Conservation (phyloP, 768 basidiomycete species). For the Gyrodon lividus region DNA sequence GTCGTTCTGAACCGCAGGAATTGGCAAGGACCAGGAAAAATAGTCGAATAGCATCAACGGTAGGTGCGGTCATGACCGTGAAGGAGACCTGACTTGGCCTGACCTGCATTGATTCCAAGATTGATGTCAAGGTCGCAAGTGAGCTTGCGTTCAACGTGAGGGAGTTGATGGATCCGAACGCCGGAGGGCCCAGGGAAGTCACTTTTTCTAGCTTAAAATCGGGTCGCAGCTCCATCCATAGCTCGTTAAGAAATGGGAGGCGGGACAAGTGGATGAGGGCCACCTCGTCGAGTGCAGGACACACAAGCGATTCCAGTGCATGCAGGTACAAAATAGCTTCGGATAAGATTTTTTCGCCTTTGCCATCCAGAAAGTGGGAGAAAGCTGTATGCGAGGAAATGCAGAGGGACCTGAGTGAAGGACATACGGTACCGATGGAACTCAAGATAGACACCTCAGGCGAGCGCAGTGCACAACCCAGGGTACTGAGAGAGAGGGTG, state of each 20-base stretch:
- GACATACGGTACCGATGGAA: conserved; percentile 21
- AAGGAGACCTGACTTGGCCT: conserved; percentile 16
- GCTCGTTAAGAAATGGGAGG: conserved; percentile 14
- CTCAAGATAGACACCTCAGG: conserved; percentile 20
- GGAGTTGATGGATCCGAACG: conserved; percentile 14
- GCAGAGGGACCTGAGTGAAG: conserved; percentile 14
- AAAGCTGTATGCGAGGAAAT: conserved; percentile 2
- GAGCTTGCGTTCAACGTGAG: conserved; percentile 7
- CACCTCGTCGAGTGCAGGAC: conserved; percentile 18
- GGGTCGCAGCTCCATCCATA: conserved; percentile 14
- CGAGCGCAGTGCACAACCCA: conserved; percentile 4
- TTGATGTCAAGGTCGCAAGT: conserved; percentile 19
- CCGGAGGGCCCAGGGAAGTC: conserved; percentile 10
- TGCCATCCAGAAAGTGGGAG: conserved; percentile 3
- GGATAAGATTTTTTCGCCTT: conserved; percentile 21
- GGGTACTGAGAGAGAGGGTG: conserved; percentile 8
- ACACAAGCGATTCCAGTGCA: conserved; percentile 15
- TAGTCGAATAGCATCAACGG: conserved; percentile 17
- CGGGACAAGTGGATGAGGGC: conserved; percentile 25
- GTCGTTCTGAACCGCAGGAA: conserved; percentile 10
- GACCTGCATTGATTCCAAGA: conserved; percentile 20
- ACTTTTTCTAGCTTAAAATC: conserved; percentile 17
- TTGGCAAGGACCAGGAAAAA: conserved; percentile 20
- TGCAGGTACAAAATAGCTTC: conserved; percentile 18
- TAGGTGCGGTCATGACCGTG: conserved; percentile 8